Conservation (phyloP, 495 filamentous ascomycete species). For the Penicillium daleae region DNA sequence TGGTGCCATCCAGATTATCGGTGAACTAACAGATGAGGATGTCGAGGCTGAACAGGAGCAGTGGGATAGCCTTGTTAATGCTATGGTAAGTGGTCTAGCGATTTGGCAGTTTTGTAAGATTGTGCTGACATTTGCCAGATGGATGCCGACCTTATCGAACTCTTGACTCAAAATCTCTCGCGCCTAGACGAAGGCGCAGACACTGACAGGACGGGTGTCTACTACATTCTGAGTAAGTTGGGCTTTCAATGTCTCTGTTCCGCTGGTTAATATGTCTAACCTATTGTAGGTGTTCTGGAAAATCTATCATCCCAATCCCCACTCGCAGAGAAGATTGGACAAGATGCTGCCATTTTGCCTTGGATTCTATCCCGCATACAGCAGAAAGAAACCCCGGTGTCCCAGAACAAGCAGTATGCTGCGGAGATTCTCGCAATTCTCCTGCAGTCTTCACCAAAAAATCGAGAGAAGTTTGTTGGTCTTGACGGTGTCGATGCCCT, state of each 20-base stretch:
- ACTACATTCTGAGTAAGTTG: slow-evolving; percentile 70
- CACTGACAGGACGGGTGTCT: slow-evolving; percentile 80
- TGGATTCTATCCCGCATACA: slow-evolving; percentile 79
- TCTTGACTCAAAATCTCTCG: slow-evolving; percentile 83
- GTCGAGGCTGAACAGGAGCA: slow-evolving; percentile 81
- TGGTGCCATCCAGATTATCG: slow-evolving; percentile 85
- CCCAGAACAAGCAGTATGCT: slow-evolving; percentile 94
- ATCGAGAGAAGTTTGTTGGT: slow-evolving; percentile 63
- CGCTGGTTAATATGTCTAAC: slow-evolving; percentile 12
- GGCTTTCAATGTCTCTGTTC: background rate
- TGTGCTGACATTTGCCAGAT: slow-evolving; percentile 45
- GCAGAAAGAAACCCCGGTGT: slow-evolving; percentile 59
- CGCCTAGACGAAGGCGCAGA: slow-evolving; percentile 81
- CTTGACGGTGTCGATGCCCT: slow-evolving; percentile 78
- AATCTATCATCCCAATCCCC: slow-evolving; percentile 75
- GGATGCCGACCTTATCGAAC: slow-evolving; percentile 79
- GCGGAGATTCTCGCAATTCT: slow-evolving; percentile 92
- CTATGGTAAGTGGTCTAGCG: slow-evolving; percentile 55
- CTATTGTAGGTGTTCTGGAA: slow-evolving; percentile 66
- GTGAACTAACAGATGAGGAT: slow-evolving; percentile 93
- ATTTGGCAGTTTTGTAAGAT: background rate
- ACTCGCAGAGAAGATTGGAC: slow-evolving; percentile 70
- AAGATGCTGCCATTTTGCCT: slow-evolving; percentile 64
- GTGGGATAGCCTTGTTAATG: slow-evolving; percentile 80
- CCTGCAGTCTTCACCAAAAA: slow-evolving; percentile 67